A percentile compares a stretch with the other conserved stretches of the same genome.
These are phyloP conservation scores for Aspergillus oerlinghausenensis DNA, from an alignment of 2,329 filamentous ascomycete species.

Conservation along the genomic window DNA sequence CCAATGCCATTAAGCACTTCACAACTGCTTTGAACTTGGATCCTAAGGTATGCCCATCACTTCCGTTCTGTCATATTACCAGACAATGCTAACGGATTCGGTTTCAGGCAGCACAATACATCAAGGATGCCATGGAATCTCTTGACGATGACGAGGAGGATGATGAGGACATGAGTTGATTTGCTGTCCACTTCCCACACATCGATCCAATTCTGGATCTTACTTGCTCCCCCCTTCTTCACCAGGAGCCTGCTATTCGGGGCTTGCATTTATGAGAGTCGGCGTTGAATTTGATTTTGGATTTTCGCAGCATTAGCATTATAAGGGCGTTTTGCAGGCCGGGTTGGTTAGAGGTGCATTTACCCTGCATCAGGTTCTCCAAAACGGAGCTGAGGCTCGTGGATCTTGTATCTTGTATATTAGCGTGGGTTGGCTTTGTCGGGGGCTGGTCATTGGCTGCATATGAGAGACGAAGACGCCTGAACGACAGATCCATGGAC, in stretches of 20 bases:
- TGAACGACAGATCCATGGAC: conserved; percentile 16
- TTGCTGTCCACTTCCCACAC: conserved; percentile 13
- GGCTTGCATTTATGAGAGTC: conserved; percentile 12
- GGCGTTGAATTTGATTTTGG: conserved; percentile 14
- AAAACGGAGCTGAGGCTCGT: conserved; percentile 17
- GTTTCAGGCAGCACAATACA: conserved; percentile 75
- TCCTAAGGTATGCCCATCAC: conserved; percentile 66
- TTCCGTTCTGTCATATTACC: conserved; percentile 5
- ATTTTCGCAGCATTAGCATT: conserved; percentile 22
- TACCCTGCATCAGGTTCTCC: conserved; percentile 21
- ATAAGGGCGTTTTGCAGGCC: conserved; percentile 19
- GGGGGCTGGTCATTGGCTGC: conserved; percentile 12
- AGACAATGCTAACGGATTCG: conserved; percentile 7
- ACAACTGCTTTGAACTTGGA: conserved; percentile 93
- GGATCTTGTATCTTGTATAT: conserved; percentile 34
- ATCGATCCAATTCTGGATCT: conserved; percentile 1
- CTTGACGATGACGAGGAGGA: conserved; percentile 69
- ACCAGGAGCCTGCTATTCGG: conserved; percentile 2
- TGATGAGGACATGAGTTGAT: conserved; percentile 46
- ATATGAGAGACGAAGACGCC: conserved; percentile 15
- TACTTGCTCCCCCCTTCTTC: conserved; percentile 1
- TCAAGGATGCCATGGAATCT: conserved; percentile 94
- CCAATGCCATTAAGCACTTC: conserved; percentile 83
- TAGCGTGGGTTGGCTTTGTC: conserved; percentile 27
- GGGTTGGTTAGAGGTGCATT: conserved; percentile 24